Conservation (phyloP, 169 alveolate species). For the Plasmodium knowlesi region DNA sequence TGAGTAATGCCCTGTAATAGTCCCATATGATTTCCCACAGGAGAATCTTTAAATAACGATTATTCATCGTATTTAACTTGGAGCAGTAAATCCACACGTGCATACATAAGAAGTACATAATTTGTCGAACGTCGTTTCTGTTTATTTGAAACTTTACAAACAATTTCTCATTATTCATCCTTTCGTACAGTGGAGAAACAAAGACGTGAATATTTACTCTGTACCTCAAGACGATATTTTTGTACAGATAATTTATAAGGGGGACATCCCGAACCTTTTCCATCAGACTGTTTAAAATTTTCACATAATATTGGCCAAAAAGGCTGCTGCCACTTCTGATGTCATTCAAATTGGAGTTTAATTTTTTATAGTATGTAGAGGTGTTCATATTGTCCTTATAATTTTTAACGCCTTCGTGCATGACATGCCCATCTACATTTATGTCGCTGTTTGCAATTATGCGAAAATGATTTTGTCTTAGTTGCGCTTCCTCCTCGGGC, state of each 20-base stretch:
- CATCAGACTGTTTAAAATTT: slow-evolving; percentile 11
- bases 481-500: slow-evolving; percentile 48
- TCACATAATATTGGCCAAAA: slow-evolving; percentile 14
- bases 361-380: slow-evolving; percentile 52
- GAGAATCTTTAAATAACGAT: slow-evolving; percentile 33
- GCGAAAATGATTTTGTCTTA: slow-evolving; percentile 21
- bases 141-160: slow-evolving; percentile 33
- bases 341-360: slow-evolving; percentile 33
- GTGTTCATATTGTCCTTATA: slow-evolving; percentile 28
- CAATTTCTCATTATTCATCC: slow-evolving; percentile 48
- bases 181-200: slow-evolving; percentile 69
- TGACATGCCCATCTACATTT: slow-evolving; percentile 34
- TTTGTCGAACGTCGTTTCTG: slow-evolving; percentile 55
- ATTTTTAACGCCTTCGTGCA: slow-evolving; percentile 58
- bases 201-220: slow-evolving; percentile 33
- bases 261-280: slow-evolving; percentile 35
- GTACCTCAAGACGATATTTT: slow-evolving; percentile 27
- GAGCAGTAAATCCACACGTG: slow-evolving; percentile 76
- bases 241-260: slow-evolving; percentile 34
- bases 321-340: slow-evolving; percentile 17
- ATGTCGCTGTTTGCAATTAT: slow-evolving; percentile 34
- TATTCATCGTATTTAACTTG: slow-evolving; percentile 44
- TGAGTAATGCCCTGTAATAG: slow-evolving; percentile 68
- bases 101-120: slow-evolving; percentile 58
- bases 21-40: slow-evolving; percentile 75